Evolutionary conservation across 2,329 filamentous ascomycete genomes (phyloP).

Genomic region (Colletotrichum sp.): DNA sequence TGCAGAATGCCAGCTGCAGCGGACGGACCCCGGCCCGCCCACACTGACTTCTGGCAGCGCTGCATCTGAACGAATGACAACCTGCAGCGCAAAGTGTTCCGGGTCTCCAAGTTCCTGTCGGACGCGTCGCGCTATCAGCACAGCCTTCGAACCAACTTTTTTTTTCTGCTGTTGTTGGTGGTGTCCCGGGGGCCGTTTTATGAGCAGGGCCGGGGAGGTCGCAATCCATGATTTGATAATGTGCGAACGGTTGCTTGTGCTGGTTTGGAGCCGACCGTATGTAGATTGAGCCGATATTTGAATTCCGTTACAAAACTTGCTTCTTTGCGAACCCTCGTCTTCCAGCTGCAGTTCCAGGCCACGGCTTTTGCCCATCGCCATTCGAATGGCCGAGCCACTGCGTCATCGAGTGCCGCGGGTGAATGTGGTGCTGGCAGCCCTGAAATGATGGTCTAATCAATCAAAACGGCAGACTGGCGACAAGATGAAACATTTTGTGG

Average conservation of each 20-base stretch:
- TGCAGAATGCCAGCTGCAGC: neutral
- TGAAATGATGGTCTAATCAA: neutral
- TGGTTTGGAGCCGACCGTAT: neutral
- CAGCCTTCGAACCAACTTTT: neutral
- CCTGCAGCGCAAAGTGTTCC: neutral
- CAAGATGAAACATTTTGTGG: slow-evolving; percentile 19
- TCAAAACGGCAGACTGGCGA: neutral
- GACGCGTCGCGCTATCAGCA: slow-evolving; percentile 14
- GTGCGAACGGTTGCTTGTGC: neutral
- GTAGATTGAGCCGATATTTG: neutral
- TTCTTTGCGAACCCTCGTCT: neutral
- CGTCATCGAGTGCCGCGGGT: neutral
- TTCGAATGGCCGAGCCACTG: slow-evolving; percentile 15
- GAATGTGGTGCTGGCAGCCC: neutral
- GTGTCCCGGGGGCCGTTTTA: neutral
- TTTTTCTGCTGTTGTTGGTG: neutral
- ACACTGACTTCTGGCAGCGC: neutral
- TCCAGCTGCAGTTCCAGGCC: neutral
- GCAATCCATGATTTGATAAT: neutral
- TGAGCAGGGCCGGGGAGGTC: neutral
- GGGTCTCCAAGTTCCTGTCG: neutral
- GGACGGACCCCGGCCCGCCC: neutral
- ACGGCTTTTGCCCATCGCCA: neutral
- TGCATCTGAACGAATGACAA: neutral
- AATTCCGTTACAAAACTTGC: neutral